Conservation (phyloP, 257 asterid genomes). For the Oldenlandia corymbosa region DNA sequence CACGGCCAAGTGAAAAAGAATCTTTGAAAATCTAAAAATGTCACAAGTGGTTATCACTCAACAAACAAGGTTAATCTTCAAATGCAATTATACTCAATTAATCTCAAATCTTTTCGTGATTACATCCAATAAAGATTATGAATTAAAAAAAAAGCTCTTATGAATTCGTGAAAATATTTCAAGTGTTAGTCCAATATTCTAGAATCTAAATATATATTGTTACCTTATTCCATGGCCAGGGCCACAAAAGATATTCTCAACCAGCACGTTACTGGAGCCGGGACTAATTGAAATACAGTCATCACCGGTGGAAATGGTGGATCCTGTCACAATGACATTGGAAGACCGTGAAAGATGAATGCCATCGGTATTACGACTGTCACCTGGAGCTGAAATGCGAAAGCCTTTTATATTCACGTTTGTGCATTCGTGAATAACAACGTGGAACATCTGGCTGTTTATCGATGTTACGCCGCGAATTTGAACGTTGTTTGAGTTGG, state of each 20-base stretch:
- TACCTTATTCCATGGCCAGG: constrained; percentile 42
- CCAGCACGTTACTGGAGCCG: constrained; percentile 44
- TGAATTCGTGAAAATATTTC: no score
- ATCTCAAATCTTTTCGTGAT: no score
- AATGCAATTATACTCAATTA: no score
- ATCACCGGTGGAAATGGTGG: constrained; percentile 49
- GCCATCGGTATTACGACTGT: constrained; percentile 67
- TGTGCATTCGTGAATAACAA: constrained; percentile 35
- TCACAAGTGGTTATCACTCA: no score
- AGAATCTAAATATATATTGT: no score
- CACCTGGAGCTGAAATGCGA: constrained; percentile 37
- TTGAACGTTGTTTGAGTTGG: constrained; percentile 38
- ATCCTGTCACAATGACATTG: constrained; percentile 28
- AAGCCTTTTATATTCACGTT: constrained; percentile 25
- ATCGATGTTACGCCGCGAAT: constrained; percentile 38
- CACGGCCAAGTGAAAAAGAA: no score
- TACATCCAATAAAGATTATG: no score
- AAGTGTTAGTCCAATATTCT: no score
- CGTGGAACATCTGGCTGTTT: constrained; percentile 51
- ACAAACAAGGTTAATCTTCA: no score
- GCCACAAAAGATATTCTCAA: constrained; percentile 49
- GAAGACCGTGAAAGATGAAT: constrained; percentile 41
- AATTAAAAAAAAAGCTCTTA: no score
- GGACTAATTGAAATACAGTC: constrained; percentile 64
- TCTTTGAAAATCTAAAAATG: no score